Evolutionary conservation across 2,329 filamentous ascomycete genomes (phyloP), one percentile per base, ranked within the genome.

Genomic region (Cadophora gregata): DNA sequence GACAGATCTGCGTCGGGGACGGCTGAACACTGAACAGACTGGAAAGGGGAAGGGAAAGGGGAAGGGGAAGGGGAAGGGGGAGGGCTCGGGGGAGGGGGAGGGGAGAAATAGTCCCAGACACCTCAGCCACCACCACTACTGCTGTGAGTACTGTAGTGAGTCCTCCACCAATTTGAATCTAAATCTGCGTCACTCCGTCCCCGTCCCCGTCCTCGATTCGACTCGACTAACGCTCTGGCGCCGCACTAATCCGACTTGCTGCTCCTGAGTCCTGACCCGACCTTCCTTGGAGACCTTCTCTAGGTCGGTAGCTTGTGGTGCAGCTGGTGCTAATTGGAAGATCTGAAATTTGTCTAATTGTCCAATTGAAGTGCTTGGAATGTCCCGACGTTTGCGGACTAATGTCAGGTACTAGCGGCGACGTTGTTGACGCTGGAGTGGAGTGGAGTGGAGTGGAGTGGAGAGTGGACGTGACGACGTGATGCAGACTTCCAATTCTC

Each of bases 391-490:
- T 29, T 31, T 27, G 48, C 27, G 42, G 16, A 63, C 71, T 70
- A 73, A 66, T 73, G 70, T 56, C 69, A 71, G 71, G 70, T 70
- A 73, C 67, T 25, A 60, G 38, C 21, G 10, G 27, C 19, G 56
- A 45, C 33, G 16, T 27, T 21, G 4, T 9, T 21, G 48, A 59
- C 38, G n/a, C n/a, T n/a, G n/a, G n/a, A n/a, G n/a, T n/a, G n/a
- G n/a, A n/a, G n/a, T n/a, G n/a, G n/a, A n/a, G n/a, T n/a, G n/a
- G n/a, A n/a, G n/a, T n/a, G n/a, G n/a, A n/a, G n/a, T n/a, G n/a
- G n/a, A n/a, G n/a, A n/a, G n/a, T 25, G 21, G 56, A 36, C 53
- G 8, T n/a, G 53, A 9, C 14, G 10, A 3, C 27, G 9, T 55
- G 29, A n/a, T 19, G 31, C 29, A n/a, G n/a, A n/a, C n/a, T n/a